Base-by-base conservation (phyloP, 2,329 filamentous ascomycete species). In the Lasiodiplodia hormozganensis region DNA sequence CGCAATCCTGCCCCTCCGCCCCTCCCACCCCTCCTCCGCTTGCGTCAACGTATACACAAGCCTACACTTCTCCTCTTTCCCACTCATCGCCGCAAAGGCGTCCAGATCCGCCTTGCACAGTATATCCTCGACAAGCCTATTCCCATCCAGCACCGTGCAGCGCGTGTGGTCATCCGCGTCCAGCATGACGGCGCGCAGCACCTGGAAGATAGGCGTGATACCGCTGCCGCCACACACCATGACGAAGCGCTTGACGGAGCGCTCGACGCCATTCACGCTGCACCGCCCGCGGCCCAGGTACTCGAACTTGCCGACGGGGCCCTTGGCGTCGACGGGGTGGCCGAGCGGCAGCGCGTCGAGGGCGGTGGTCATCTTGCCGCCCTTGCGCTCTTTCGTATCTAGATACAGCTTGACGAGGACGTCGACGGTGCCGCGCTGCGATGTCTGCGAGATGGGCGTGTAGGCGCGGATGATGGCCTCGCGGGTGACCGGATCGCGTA, bases 171-270 rank as follows among this genome's bases (percentile, higher is more conserved):
- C 92, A 0, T 82, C 76, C 1, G 76, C 73, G 70, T 95, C 88
- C 56, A 86, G 83, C 77, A 94, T 86, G 0, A 96, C 87, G 0
- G 92, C 90, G 7, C 92, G 85, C 65, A 96, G 82, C 3, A 97
- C 92, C 75, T 96, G 92, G 76, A 90, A 96, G 71, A 97, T 92
- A 0, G 94, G 94, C n/a, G 94, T 97, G 74, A 97, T 91, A 0
- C 94, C 94, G n/a, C 88, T 92, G 6, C 94, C 94, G 16, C 87
- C 94, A 73, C 92, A 96, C 38, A 97, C 89, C 93, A 97, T 97
- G 76, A 92, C 84, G 78, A 97, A 93, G 14, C 85, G 86, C 65
- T 85, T 86, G 1, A 96, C 86, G 0, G 73, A 79, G 11, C 89
- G 82, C 68, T 83, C 77, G 23, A 82, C 84, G 0, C 86, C 86